Evolutionary conservation across 352 stramenopile species (phyloP).

Genomic region (Phytophthora aleatoria): DNA sequence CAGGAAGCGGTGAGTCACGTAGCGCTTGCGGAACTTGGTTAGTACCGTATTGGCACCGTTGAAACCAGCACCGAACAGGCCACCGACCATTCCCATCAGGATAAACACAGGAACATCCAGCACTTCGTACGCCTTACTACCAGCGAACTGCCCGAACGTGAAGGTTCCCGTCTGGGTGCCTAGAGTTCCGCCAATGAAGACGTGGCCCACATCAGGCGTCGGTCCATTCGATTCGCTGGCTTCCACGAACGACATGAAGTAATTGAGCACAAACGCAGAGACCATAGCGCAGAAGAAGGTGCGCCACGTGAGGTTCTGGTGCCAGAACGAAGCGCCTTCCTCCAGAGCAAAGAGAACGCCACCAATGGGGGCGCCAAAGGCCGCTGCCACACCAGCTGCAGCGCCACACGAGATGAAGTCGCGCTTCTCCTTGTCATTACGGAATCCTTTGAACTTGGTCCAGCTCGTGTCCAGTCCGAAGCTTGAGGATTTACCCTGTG

Average conservation of each 20-base stretch:
- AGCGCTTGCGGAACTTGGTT: conserved; percentile 78
- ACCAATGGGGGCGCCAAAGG: conserved; percentile 98
- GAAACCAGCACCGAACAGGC: conserved; percentile 96
- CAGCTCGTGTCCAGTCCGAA: conserved; percentile 90
- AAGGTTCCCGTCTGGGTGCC: conserved; percentile 85
- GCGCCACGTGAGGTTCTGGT: conserved; percentile 97
- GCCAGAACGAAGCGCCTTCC: conserved; percentile 98
- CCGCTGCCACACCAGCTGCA: conserved; percentile 96
- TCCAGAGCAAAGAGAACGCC: conserved; percentile 98
- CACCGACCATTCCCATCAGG: conserved; percentile 96
- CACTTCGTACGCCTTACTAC: conserved; percentile 92
- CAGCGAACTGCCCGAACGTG: conserved; percentile 88
- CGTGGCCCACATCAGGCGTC: conserved; percentile 42
- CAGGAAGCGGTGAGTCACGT: conserved; percentile 68
- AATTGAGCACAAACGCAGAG: conserved; percentile 84
- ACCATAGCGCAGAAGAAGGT: conserved; percentile 98
- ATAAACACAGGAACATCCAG: conserved; percentile 97
- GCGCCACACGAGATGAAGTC: conserved; percentile 98
- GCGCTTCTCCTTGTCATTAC: conserved; percentile 95
- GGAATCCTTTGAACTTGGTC: conserved; percentile 92
- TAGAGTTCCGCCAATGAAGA: conserved; percentile 68
- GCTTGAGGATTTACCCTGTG: conserved; percentile 91
- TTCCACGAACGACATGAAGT: conserved; percentile 86
- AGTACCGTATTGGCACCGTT: conserved; percentile 95
- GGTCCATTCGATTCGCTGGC: conserved; percentile 39